Percentiles rank a stretch among this genome's conserved stretches.
phyloP scores from a whole-genome alignment of 768 basidiomycete species.

The Brasilioporus rufonigricans region DNA sequence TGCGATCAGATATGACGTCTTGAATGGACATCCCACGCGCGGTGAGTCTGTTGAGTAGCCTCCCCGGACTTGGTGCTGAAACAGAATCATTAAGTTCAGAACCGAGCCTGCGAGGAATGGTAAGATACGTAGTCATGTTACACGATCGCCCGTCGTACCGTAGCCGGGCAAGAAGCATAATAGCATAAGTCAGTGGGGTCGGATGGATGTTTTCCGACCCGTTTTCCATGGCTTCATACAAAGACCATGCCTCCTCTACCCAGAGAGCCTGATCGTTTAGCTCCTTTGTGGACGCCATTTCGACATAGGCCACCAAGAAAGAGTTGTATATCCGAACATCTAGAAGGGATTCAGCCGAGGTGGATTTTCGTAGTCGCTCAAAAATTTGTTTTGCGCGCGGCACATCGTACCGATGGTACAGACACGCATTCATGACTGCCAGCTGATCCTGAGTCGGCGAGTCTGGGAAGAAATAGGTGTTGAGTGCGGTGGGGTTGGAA shows the following conservation, averaged over 20 bases:
- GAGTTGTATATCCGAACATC: constrained; percentile 56
- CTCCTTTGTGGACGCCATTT: constrained; percentile 53
- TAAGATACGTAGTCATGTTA: constrained; percentile 11
- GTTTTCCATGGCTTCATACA: constrained; percentile 58
- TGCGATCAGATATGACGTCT: constrained; percentile 55
- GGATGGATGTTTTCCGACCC: constrained; percentile 48
- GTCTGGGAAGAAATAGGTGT: constrained; percentile 60
- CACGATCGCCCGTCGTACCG: constrained; percentile 37
- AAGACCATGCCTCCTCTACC: constrained; percentile 58
- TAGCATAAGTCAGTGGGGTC: constrained; percentile 60
- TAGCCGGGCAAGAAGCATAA: constrained; percentile 60
- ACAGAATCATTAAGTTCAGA: constrained; percentile 29
- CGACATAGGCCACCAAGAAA: constrained; percentile 62
- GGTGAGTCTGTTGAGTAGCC: constrained; percentile 45
- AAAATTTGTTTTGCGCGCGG: constrained; percentile 75
- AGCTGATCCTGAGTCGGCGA: constrained; percentile 65
- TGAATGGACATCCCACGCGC: constrained; percentile 49
- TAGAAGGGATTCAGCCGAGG: constrained; percentile 45
- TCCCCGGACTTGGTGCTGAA: constrained; percentile 15
- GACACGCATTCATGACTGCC: constrained; percentile 81
- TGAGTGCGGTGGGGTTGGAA: constrained; percentile 31
- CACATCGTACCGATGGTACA: constrained; percentile 73
- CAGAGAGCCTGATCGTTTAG: constrained; percentile 46
- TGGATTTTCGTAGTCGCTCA: constrained; percentile 49
- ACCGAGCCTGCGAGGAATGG: constrained; percentile 35